A percentile compares a stretch with the other conserved stretches of the same genome.
Conservation (phyloP, 2,329 filamentous ascomycete genomes). For the Pyrenochaeta sp. region DNA sequence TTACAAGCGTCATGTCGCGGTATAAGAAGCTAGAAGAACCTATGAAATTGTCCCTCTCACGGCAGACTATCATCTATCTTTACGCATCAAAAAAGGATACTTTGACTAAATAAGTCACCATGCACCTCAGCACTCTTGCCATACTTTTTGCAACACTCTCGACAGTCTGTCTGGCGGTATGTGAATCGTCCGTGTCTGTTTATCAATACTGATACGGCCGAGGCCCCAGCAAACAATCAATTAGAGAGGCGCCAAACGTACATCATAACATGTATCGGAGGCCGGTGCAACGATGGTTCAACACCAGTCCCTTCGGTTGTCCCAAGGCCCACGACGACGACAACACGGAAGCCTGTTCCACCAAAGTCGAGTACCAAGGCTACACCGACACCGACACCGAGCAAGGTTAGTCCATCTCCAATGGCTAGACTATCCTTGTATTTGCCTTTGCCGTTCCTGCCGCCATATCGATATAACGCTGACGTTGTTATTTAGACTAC, state of each 20-base stretch:
- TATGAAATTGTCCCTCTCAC: neutral
- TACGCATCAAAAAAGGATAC: neutral
- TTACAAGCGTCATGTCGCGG: neutral
- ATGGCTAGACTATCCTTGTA: neutral
- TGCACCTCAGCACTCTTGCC: conserved; percentile 26
- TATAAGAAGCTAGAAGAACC: conserved; percentile 15
- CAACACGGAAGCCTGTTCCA: conserved; percentile 7
- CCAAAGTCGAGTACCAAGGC: conserved; percentile 9
- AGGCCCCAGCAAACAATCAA: conserved; percentile 31
- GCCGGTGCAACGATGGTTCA: conserved; percentile 18
- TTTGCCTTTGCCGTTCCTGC: neutral
- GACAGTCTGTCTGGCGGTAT: conserved; percentile 31
- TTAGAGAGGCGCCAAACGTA: conserved; percentile 38
- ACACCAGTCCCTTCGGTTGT: conserved; percentile 9
- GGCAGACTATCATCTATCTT: neutral
- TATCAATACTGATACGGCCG: neutral
- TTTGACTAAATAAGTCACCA: conserved; percentile 11
- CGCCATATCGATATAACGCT: neutral
- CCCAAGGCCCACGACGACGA: conserved; percentile 15
- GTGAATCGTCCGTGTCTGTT: neutral
- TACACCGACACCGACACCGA: conserved; percentile 9
- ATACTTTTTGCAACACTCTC: conserved; percentile 22
- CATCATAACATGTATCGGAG: conserved; percentile 39
- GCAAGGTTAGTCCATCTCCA: conserved; percentile 2
- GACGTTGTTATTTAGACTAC: conserved; percentile 8